Conservation (phyloP, 73 alveolate genomes). For the Paramecium biaurelia region DNA sequence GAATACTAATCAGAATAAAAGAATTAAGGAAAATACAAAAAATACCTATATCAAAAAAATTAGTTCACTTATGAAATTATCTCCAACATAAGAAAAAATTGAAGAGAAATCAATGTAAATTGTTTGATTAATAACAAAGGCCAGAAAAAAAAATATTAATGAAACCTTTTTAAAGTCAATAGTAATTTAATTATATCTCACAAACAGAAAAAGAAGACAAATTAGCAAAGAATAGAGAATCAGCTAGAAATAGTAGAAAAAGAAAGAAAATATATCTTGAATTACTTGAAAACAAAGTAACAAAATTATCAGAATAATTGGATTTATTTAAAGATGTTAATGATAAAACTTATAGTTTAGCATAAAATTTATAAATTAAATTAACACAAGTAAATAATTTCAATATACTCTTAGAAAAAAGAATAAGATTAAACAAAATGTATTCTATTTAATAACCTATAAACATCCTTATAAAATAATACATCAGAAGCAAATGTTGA, state of each 20-base stretch:
- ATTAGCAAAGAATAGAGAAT: slow-evolving; percentile 76
- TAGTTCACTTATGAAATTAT: background rate
- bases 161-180: background rate
- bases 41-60: slow-evolving; percentile 23
- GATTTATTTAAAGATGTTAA: slow-evolving; percentile 32
- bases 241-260: slow-evolving; percentile 81
- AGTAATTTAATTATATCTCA: background rate
- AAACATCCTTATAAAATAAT: slow-evolving; percentile 28
- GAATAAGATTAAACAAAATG: slow-evolving; percentile 49
- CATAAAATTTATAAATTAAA: background rate
- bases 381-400: background rate
- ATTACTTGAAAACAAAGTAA: slow-evolving; percentile 66
- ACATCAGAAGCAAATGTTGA: slow-evolving; percentile 56
- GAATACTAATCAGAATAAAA: background rate
- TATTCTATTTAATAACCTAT: slow-evolving; percentile 33
- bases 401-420: background rate
- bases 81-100: background rate
- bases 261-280: slow-evolving; percentile 76
- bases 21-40: background rate
- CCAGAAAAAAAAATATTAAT: background rate
- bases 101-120: slow-evolving; percentile 1
- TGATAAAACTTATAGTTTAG: background rate
- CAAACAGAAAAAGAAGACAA: slow-evolving; percentile 53
- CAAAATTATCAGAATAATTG: background rate
- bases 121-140: background rate